Evolutionary conservation across 768 basidiomycete genomes (phyloP).

Genomic region (Psilocybe subaeruginosa): DNA sequence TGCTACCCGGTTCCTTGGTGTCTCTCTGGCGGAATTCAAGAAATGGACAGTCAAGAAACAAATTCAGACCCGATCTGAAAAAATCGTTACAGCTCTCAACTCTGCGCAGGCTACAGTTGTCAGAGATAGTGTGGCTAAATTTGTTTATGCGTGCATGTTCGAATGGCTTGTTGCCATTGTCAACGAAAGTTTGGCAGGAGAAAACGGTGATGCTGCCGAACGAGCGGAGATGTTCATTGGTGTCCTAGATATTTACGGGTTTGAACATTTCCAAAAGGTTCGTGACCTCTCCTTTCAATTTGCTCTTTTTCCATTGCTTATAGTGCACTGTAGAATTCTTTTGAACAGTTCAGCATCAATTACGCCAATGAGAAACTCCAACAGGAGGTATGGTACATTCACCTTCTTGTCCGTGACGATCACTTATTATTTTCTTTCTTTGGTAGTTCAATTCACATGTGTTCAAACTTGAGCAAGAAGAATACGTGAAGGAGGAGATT

Average conservation of each 20-base stretch:
- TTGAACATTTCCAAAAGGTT: slow-evolving; percentile 96
- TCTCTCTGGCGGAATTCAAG: slow-evolving; percentile 92
- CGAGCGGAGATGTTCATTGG: slow-evolving; percentile 99
- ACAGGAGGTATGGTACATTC: slow-evolving; percentile 71
- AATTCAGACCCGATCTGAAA: slow-evolving; percentile 91
- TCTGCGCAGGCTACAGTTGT: slow-evolving; percentile 91
- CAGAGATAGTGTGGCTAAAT: slow-evolving; percentile 95
- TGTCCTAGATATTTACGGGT: slow-evolving; percentile 97
- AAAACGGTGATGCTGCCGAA: slow-evolving; percentile 87
- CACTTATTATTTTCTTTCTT: slow-evolving; percentile 12
- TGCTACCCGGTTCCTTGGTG: slow-evolving; percentile 86
- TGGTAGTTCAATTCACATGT: slow-evolving; percentile 97
- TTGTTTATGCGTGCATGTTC: slow-evolving; percentile 97
- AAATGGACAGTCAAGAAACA: slow-evolving; percentile 99
- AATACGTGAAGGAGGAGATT: slow-evolving; percentile 97
- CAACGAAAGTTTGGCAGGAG: slow-evolving; percentile 96
- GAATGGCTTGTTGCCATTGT: slow-evolving; percentile 98
- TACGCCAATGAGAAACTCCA: slow-evolving; percentile 99
- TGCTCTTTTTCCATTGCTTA: slow-evolving; percentile 7
- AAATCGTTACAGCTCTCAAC: slow-evolving; percentile 88
- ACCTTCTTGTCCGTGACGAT: not conserved
- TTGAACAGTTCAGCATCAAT: slow-evolving; percentile 99
- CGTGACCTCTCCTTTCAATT: not conserved
- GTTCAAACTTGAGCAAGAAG: slow-evolving; percentile 98
- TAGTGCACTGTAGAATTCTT: slow-evolving; percentile 60